Evolutionary conservation across 768 basidiomycete genomes (phyloP), one percentile per base, ranked within the genome.

Genomic region (Russula compacta): DNA sequence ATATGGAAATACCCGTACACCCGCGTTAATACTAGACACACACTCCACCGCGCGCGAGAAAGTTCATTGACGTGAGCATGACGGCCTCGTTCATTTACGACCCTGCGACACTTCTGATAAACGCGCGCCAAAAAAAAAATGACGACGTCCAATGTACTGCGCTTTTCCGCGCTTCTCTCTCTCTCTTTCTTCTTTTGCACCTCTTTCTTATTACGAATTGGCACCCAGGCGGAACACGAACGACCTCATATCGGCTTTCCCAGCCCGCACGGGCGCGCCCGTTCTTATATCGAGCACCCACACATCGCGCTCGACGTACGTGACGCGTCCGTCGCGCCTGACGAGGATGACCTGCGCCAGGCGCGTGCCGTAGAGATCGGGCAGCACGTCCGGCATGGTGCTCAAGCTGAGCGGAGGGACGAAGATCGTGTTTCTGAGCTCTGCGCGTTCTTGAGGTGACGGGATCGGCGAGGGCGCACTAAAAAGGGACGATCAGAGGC

Each of bases 251-350:
- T 76, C 75, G 15, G 70, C 64, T 48, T 75, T 73, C 68, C 75
- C 76, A 64, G 74, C 72, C 46, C 72, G 74, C 40, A 67, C 67
- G 6, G 75, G 73, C 61, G 67, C 69, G 21, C 77, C 83, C 33
- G 79, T 73, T 5, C 66, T 29, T 3, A 29, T 52, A 44, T 64
- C 72, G 56, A 81, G 67, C 55, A 68, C 70, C 85, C 85, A 91
- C 32, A 82, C 75, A 68, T 92, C 89, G 49, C 86, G 74, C 71
- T 92, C 90, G 48, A 86, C 74, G 67, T 89, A 91, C 17, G 82
- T 59, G 9, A 80, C 87, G 47, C 78, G 71, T 32, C 87, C 85
- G 54, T 77, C 76, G 62, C 78, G 80, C 59, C 77, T 76, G 19
- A 92, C 74, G 58, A 92, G 78, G 53, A 92, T 69, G 43, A 89